Percentiles rank a stretch among this genome's conserved stretches.
These are phyloP conservation scores for Talaromyces rugulosus DNA, from an alignment of 2,329 filamentous ascomycete species.

Conservation along the genomic window DNA sequence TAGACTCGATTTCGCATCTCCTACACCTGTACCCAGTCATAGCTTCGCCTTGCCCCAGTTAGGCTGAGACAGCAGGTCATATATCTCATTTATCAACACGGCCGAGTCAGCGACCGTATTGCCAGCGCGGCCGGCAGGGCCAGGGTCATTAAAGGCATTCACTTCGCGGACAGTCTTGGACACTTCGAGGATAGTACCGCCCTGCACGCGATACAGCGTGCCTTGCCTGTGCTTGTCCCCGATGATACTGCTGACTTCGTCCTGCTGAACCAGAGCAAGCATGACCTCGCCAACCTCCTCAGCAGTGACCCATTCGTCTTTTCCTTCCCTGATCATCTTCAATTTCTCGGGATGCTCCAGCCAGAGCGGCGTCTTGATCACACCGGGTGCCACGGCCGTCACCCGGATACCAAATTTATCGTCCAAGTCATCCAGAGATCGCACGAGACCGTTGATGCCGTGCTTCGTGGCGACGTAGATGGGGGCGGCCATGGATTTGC, in stretches of 20 bases:
- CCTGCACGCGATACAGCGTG: conserved; percentile 34
- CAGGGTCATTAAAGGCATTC: conserved; percentile 50
- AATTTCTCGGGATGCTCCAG: conserved; percentile 59
- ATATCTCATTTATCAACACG: conserved; percentile 47
- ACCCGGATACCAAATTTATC: conserved; percentile 50
- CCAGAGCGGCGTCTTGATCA: conserved; percentile 61
- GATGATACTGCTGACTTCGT: conserved; percentile 35
- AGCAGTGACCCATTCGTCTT: conserved; percentile 56
- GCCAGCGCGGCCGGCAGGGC: conserved; percentile 45
- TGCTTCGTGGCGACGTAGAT: conserved; percentile 50
- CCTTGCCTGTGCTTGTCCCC: conserved; percentile 28
- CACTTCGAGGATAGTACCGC: conserved; percentile 55
- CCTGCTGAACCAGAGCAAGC: conserved; percentile 52
- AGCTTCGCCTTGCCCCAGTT: conserved; percentile 46
- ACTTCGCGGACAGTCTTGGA: conserved; percentile 51
- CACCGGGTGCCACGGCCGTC: conserved; percentile 56
- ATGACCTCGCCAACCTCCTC: conserved; percentile 59
- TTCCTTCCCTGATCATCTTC: conserved; percentile 43
- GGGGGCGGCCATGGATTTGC: conserved; percentile 34
- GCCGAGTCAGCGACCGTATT: conserved; percentile 42
- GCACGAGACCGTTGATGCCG: conserved; percentile 46
- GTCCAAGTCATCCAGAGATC: conserved; percentile 49
- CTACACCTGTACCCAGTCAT: conserved; percentile 9
- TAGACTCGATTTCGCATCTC: background rate
- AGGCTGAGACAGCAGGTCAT: conserved; percentile 42